Conservation (phyloP, 169 alveolate genomes). For the Neospora caninum region DNA sequence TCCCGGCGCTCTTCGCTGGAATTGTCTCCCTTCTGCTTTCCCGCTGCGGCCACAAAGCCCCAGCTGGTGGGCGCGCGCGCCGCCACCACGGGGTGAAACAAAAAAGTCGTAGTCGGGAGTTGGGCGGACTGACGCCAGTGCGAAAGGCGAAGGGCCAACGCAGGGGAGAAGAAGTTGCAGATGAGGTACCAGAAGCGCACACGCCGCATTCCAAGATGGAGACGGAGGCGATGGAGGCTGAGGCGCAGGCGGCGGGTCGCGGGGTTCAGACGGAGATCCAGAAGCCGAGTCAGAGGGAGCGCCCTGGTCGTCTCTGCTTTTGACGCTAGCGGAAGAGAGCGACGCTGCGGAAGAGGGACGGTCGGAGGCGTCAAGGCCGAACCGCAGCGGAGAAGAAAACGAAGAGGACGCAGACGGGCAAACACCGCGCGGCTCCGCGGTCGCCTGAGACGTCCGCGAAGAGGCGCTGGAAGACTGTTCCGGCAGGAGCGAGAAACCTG, state of each 20-base stretch:
- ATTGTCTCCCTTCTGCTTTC: not conserved
- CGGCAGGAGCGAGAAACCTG: not conserved
- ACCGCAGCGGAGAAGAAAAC: not conserved
- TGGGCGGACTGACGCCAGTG: not conserved
- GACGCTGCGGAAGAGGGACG: too few species aligned
- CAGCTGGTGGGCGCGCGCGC: not conserved
- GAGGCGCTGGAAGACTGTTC: not conserved
- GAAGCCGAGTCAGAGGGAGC: too few species aligned
- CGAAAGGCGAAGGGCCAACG: not conserved
- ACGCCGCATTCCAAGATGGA: not conserved
- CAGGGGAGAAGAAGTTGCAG: conserved; percentile 28
- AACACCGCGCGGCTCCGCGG: not conserved
- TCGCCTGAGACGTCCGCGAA: not conserved
- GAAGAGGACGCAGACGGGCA: not conserved
- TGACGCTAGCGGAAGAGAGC: too few species aligned
- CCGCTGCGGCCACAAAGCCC: not conserved
- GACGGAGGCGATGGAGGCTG: not conserved
- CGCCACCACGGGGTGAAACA: not conserved
- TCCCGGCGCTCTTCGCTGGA: not conserved
- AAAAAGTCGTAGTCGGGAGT: not conserved
- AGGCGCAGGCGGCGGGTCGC: not conserved
- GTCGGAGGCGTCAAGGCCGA: too few species aligned
- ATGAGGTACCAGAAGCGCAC: not conserved
- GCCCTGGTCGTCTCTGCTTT: too few species aligned
- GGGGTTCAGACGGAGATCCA: not conserved